A percentile compares a stretch with the other conserved stretches of the same genome.
These are phyloP conservation scores for Meyerozyma guilliermondii DNA, from an alignment of 1,139 yeast genomes.

Conservation along the genomic window DNA sequence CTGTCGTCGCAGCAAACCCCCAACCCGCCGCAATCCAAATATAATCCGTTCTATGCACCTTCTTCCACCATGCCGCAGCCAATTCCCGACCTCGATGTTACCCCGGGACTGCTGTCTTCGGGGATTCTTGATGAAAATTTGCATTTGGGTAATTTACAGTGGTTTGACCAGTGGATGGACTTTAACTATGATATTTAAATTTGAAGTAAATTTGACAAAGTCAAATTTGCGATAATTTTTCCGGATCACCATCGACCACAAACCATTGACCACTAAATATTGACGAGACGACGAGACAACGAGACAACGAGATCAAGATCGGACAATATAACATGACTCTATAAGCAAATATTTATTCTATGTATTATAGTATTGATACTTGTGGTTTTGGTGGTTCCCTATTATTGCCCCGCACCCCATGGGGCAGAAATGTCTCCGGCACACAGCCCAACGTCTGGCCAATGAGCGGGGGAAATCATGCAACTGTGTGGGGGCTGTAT, in stretches of 20 bases:
- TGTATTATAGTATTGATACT: no score
- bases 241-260: no score
- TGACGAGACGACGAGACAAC: no score
- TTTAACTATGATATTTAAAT: slow-evolving; percentile 17
- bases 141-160: slow-evolving; percentile 42
- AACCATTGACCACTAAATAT: no score
- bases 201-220: no score
- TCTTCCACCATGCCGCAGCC: not conserved
- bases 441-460: not conserved
- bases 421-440: not conserved
- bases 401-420: slow-evolving; percentile 2
- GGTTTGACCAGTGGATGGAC: slow-evolving; percentile 54
- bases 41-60: not conserved
- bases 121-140: slow-evolving; percentile 17
- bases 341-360: no score
- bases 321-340: no score
- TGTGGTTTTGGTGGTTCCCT: no score
- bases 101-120: slow-evolving; percentile 9
- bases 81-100: slow-evolving; percentile 1
- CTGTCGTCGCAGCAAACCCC: not conserved
- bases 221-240: no score
- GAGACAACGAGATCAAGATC: no score
- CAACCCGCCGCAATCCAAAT: not conserved
- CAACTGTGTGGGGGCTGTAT: not conserved
- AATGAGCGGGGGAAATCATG: not conserved